Evolutionary conservation across 352 stramenopile genomes (phyloP).

Genomic region (Globisporangium cederbergense): DNA sequence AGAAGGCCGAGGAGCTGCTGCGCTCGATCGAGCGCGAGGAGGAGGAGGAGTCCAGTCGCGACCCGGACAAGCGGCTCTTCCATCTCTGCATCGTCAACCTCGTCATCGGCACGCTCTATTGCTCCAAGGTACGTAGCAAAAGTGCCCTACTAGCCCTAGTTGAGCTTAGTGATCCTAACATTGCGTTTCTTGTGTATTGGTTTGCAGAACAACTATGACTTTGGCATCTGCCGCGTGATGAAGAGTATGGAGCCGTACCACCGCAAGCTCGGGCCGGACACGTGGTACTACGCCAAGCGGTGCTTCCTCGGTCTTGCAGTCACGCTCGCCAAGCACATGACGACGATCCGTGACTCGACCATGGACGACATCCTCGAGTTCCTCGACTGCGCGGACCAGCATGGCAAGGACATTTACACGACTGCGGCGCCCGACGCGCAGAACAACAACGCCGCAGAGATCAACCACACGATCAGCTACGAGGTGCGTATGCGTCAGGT

Average conservation of each 20-base stretch:
- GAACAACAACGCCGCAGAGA: constrained; percentile 27
- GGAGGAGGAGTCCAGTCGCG: constrained; percentile 81
- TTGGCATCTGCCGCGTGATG: constrained; percentile 94
- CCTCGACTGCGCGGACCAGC: constrained; percentile 87
- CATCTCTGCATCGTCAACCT: constrained; percentile 98
- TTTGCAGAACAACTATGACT: constrained; percentile 92
- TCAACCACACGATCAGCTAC: constrained; percentile 89
- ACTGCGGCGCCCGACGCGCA: constrained; percentile 53
- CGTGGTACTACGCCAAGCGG: constrained; percentile 95
- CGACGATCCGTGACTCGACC: constrained; percentile 92
- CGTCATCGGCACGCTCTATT: constrained; percentile 97
- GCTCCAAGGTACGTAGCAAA: constrained; percentile 76
- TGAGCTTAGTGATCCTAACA: background rate
- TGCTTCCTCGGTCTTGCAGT: constrained; percentile 94
- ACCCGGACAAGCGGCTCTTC: constrained; percentile 89
- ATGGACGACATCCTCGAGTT: constrained; percentile 94
- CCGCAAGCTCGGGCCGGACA: constrained; percentile 93
- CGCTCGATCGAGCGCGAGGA: constrained; percentile 95
- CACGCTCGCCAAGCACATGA: constrained; percentile 94
- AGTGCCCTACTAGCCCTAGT: background rate
- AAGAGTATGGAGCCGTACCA: constrained; percentile 95
- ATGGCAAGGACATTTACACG: constrained; percentile 91
- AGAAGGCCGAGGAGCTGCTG: constrained; percentile 95
- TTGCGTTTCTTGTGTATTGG: background rate
- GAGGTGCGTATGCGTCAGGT: constrained; percentile 44